A percentile compares a stretch with the other conserved stretches of the same genome.
Evolutionary conservation across 1,139 yeast genomes (phyloP).

Genomic region (Lodderomyces pseudojiufengensis): DNA sequence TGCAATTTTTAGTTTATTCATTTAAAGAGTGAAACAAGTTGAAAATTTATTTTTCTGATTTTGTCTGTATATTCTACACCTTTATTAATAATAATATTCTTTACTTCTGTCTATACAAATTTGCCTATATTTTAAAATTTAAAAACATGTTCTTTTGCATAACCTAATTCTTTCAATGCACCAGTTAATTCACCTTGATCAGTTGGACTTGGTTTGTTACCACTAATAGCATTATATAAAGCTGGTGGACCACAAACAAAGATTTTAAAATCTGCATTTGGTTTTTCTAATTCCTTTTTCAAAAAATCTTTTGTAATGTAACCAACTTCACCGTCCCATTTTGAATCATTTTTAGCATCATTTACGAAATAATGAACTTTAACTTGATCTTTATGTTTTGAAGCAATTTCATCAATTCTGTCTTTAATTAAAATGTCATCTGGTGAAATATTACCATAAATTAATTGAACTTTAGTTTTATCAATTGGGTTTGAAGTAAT

Average conservation of each 20-base stretch:
- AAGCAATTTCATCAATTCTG: slow-evolving; percentile 70
- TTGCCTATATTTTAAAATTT: slow-evolving; percentile 58
- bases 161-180: slow-evolving; percentile 82
- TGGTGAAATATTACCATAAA: slow-evolving; percentile 76
- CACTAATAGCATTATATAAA: slow-evolving; percentile 51
- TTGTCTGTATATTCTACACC: neutral
- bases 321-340: slow-evolving; percentile 82
- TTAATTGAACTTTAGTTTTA: slow-evolving; percentile 64
- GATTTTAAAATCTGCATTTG: slow-evolving; percentile 62
- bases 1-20: slow-evolving; percentile 39
- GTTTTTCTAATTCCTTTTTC: slow-evolving; percentile 61
- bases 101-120: neutral
- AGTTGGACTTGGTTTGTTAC: slow-evolving; percentile 75
- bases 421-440: slow-evolving; percentile 76
- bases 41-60: slow-evolving; percentile 1
- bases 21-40: neutral
- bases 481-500: slow-evolving; percentile 74
- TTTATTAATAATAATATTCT: no score
- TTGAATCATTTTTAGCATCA: slow-evolving; percentile 53
- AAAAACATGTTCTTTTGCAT: slow-evolving; percentile 80
- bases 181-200: slow-evolving; percentile 97
- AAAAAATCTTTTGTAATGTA: slow-evolving; percentile 77
- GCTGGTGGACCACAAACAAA: slow-evolving; percentile 92
- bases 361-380: slow-evolving; percentile 68
- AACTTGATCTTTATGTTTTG: slow-evolving; percentile 61